Conservation (phyloP, 2,329 filamentous ascomycete genomes). For the Pseudogymnoascus sp. region DNA sequence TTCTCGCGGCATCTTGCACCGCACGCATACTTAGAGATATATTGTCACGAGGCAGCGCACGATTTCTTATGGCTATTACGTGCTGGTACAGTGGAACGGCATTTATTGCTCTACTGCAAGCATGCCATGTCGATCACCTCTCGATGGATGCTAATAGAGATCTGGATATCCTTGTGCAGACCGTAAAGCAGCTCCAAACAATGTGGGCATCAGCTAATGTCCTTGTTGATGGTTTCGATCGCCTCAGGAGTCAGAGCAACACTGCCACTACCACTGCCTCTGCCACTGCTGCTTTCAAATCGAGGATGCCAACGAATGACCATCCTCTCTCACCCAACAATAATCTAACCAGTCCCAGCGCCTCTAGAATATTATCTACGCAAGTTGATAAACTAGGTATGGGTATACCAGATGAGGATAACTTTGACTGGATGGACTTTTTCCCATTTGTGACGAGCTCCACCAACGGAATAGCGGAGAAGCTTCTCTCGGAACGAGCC, state of each 20-base stretch:
- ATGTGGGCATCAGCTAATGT: slow-evolving; percentile 33
- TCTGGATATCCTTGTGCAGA: slow-evolving; percentile 27
- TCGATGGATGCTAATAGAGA: slow-evolving; percentile 28
- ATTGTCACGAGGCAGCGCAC: slow-evolving; percentile 30
- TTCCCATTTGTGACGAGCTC: slow-evolving; percentile 30
- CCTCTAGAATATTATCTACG: slow-evolving; percentile 1
- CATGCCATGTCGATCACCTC: slow-evolving; percentile 28
- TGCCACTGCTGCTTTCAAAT: background rate
- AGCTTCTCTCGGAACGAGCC: slow-evolving; percentile 20
- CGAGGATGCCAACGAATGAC: background rate
- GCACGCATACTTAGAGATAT: slow-evolving; percentile 33
- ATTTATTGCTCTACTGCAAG: slow-evolving; percentile 34
- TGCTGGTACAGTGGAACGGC: slow-evolving; percentile 37
- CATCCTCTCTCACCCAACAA: background rate
- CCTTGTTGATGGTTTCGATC: slow-evolving; percentile 28
- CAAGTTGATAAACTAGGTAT: slow-evolving; percentile 15
- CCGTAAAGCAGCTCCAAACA: slow-evolving; percentile 27
- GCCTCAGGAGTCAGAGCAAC: slow-evolving; percentile 18
- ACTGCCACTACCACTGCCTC: background rate
- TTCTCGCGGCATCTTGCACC: slow-evolving; percentile 33
- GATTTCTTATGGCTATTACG: slow-evolving; percentile 36
- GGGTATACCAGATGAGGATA: slow-evolving; percentile 12
- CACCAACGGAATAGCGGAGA: slow-evolving; percentile 26
- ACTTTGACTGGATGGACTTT: slow-evolving; percentile 29
- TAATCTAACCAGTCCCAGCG: background rate